Evolutionary conservation across 78 protist genomes (phyloP), one percentile per base, ranked within the genome.

Genomic region (Acrasis kona): DNA sequence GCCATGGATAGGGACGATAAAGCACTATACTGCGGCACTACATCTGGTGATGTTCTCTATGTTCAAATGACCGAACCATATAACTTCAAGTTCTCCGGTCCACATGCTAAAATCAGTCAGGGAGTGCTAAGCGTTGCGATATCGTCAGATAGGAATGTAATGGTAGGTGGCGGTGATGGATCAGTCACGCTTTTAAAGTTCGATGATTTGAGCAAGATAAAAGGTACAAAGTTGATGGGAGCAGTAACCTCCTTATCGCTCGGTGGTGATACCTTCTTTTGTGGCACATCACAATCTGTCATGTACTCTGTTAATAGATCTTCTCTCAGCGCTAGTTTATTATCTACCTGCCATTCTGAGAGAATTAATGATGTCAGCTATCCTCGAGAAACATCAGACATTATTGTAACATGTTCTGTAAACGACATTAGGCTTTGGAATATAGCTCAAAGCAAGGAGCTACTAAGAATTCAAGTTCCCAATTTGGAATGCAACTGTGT

Each of bases 361-460:
- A 2, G 5, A 27, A 50, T 85, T 74, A 70, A 81, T 81, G 83
- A 74, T 76, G 61, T 87, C 10, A 70, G 39, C 66, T 87, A 72
- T 80, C 86, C 91, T 9, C 29, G 61, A 19, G 87, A 76, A 30
- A 80, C 64, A 79, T 40, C 74, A 29, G 87, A 73, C 69, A 57
- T 81, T 35, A 83, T 87, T 42, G 91, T 83, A 69, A 87, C 91
- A 3, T 72, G 77, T 68, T 39, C 76, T 36, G 10, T 9, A 35
- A 27, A 36, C 68, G 84, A 78, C 66, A 79, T 87, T 73, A 77
- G 91, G 10, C 27, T 87, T 28, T 87, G 91, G 91, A 67, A 82
- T 74, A 30, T 83, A 7, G 5, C 27, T 31, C 65, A 70, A 10
- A 4, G 57, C 39, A 36, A 73, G n/a, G 87, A 87, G 84, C 91